Evolutionary conservation across 768 basidiomycete species (phyloP).

Genomic region (Guyanaporus albipodus): DNA sequence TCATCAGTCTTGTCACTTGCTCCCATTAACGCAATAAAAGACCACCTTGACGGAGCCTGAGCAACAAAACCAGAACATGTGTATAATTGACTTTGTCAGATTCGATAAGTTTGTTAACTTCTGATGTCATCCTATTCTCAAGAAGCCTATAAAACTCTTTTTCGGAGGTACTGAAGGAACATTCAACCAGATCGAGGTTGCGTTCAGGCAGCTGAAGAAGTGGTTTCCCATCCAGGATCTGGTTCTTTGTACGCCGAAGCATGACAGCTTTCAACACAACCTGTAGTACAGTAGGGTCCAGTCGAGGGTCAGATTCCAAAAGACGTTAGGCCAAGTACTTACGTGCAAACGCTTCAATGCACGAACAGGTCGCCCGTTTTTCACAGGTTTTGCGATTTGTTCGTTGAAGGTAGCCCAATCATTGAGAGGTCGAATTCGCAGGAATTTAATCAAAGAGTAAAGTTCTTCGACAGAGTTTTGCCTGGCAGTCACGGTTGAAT

Average conservation of each 20-base stretch:
- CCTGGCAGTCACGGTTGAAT: conserved; percentile 32
- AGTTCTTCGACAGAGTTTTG: conserved; percentile 92
- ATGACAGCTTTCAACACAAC: conserved; percentile 82
- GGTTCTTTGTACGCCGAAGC: conserved; percentile 82
- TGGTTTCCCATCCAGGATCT: conserved; percentile 70
- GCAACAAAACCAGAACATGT: conserved; percentile 62
- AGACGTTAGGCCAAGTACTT: conserved; percentile 5
- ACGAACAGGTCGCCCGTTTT: conserved; percentile 52
- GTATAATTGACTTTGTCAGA: conserved; percentile 59
- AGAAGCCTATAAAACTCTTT: conserved; percentile 73
- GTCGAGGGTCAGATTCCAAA: neutral
- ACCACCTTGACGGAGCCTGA: conserved; percentile 87
- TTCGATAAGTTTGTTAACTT: conserved; percentile 64
- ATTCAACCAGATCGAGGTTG: conserved; percentile 64
- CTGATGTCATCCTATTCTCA: conserved; percentile 60
- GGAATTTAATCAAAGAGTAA: conserved; percentile 84
- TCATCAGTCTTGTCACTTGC: neutral
- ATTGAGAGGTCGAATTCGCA: conserved; percentile 77
- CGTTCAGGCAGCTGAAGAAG: conserved; percentile 79
- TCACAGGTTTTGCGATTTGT: conserved; percentile 78
- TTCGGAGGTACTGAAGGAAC: conserved; percentile 75
- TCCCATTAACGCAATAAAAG: neutral
- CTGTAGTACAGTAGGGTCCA: conserved; percentile 30
- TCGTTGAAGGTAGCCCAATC: conserved; percentile 77
- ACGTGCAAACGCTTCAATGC: conserved; percentile 88